Evolutionary conservation across 129 eudicot genomes (phyloP), one percentile per base, ranked within the genome.

Genomic region (Flaveria bidentis): DNA sequence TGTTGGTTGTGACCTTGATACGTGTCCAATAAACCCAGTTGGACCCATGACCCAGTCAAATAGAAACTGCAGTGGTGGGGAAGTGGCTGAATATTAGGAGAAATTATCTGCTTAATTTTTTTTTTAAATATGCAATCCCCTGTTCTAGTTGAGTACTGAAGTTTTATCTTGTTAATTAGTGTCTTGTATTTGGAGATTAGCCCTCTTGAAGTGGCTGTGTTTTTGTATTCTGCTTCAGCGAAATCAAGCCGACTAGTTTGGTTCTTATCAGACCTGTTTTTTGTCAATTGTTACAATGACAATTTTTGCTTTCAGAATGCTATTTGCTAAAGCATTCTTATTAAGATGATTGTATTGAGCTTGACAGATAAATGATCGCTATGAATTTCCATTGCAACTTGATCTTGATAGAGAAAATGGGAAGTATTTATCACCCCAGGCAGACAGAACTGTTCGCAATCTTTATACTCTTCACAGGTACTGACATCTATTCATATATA

Each of bases 391-490:
- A 76, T 82, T 88, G 77, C 89, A 90, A 87, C 96, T 93, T 81
- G 98, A 93, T 83, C 97, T 93, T 52, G 98, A 93, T 77, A 86
- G 92, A 78, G 98, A 93, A 80, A 78, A 90, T 73, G 92, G 96
- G 28, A 93, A 88, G 77, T 93, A 93, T 81, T 85, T 93, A 73
- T 88, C 98, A 30, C 98, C 98, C 25, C 96, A 93, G 25, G 97
- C 98, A 9, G 96, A 93, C 80, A 85, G 90, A 79, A 90, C 87
- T 68, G 96, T 93, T 36, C 97, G 98, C 67, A 93, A 93, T 85
- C 82, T 93, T 20, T 93, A 93, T 78, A 88, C 91, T 57, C 97
- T 93, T 62, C 98, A 93, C 82, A 93, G 98, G 98, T 93, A 88
- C 44, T 39, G 22, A 46, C 7, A 20, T 75, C 41, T 67, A 28